Conservation (phyloP, 2,329 filamentous ascomycete species). For the Onygenales sp. region DNA sequence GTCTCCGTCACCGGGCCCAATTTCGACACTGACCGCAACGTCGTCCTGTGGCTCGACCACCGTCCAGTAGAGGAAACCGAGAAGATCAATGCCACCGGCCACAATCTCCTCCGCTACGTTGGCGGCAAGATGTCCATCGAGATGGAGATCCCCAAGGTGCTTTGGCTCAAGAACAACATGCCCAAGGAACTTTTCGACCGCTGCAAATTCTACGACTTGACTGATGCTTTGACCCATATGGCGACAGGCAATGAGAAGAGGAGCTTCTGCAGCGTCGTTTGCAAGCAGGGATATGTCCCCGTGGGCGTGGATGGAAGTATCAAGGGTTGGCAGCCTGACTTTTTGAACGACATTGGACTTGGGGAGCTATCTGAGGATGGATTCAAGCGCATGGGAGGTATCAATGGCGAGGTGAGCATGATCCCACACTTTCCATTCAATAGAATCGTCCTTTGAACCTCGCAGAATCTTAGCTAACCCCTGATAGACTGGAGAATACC, state of each 20-base stretch:
- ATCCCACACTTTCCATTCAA: not conserved
- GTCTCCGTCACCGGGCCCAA: constrained; percentile 81
- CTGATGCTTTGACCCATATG: constrained; percentile 85
- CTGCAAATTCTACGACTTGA: constrained; percentile 95
- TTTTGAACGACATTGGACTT: constrained; percentile 79
- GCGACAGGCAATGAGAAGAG: constrained; percentile 86
- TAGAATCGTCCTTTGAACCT: not conserved
- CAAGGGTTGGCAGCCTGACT: constrained; percentile 97
- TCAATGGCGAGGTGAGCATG: constrained; percentile 76
- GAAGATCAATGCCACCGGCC: constrained; percentile 83
- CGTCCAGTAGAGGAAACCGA: constrained; percentile 82
- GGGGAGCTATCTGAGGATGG: constrained; percentile 72
- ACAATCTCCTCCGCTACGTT: constrained; percentile 91
- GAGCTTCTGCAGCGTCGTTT: constrained; percentile 92
- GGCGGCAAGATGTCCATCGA: constrained; percentile 98
- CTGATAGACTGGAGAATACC: constrained; percentile 74
- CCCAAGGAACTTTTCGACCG: constrained; percentile 76
- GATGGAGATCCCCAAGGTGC: constrained; percentile 98
- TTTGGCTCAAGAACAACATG: constrained; percentile 99
- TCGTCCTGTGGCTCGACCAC: constrained; percentile 96
- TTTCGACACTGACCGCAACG: constrained; percentile 84
- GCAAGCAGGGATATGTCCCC: constrained; percentile 93
- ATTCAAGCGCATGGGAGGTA: constrained; percentile 88
- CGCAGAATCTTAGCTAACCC: constrained; percentile 2
- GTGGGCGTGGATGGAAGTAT: constrained; percentile 96